These are phyloP conservation scores for Trichoderma atroviride DNA, from an alignment of 2,329 filamentous ascomycete species.

Conservation along the genomic window DNA sequence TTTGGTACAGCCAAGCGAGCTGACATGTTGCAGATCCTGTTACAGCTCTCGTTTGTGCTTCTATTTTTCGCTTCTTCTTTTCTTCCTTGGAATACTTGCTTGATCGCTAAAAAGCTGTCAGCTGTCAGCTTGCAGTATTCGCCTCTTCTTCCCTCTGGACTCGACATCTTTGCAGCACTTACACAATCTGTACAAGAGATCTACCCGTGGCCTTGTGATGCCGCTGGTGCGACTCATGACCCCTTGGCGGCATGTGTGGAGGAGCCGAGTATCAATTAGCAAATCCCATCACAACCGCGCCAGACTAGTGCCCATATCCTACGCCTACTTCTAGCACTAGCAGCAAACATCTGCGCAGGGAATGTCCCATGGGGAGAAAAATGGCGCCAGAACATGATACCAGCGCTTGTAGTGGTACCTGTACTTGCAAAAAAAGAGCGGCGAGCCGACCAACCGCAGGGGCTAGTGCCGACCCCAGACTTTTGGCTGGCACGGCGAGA, in stretches of 20 bases:
- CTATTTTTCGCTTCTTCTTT: not conserved
- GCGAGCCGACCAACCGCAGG: constrained; percentile 14
- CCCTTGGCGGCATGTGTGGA: constrained; percentile 7
- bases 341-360: constrained; percentile 1
- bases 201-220: not conserved
- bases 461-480: constrained; percentile 20
- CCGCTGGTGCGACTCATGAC: not conserved
- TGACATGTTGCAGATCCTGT: not conserved
- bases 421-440: not conserved
- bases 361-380: constrained; percentile 14
- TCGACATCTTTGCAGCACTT: not conserved
- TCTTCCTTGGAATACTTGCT: not conserved
- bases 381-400: constrained; percentile 2
- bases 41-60: not conserved
- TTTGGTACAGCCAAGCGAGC: constrained; percentile 4
- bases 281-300: not conserved
- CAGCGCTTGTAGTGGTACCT: not conserved
- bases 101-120: not conserved
- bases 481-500: not conserved
- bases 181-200: not conserved
- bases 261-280: constrained; percentile 10
- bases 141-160: not conserved
- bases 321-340: not conserved
- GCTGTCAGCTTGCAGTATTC: not conserved
- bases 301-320: not conserved